Conservation (phyloP, 2,329 filamentous ascomycete species). For the Fonsecaea pedrosoi region DNA sequence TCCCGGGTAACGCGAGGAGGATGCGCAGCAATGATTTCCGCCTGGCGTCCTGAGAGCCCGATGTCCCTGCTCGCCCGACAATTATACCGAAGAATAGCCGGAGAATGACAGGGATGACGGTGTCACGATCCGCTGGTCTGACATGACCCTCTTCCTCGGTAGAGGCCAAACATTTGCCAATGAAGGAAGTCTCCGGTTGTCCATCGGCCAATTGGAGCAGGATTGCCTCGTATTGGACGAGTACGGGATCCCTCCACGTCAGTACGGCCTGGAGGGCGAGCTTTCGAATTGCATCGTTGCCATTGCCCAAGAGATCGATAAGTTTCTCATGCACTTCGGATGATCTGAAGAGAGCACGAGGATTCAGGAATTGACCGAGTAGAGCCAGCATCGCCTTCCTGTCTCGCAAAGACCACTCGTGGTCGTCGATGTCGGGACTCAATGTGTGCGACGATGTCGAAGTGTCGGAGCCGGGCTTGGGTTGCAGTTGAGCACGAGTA, state of each 20-base stretch:
- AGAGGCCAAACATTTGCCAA: slow-evolving; percentile 84
- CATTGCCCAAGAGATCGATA: slow-evolving; percentile 78
- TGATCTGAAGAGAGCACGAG: slow-evolving; percentile 79
- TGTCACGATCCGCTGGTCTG: slow-evolving; percentile 72
- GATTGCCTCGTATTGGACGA: slow-evolving; percentile 82
- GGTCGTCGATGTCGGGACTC: slow-evolving; percentile 39
- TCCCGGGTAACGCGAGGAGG: slow-evolving; percentile 74
- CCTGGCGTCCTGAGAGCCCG: slow-evolving; percentile 80
- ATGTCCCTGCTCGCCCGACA: slow-evolving; percentile 79
- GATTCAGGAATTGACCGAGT: slow-evolving; percentile 85
- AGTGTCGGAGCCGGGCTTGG: slow-evolving; percentile 27
- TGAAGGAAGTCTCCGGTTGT: slow-evolving; percentile 87
- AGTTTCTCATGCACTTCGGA: slow-evolving; percentile 78
- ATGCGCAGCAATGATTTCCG: slow-evolving; percentile 76
- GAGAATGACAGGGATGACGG: slow-evolving; percentile 84
- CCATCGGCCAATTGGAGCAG: slow-evolving; percentile 88
- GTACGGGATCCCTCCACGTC: slow-evolving; percentile 81
- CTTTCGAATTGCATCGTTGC: slow-evolving; percentile 88
- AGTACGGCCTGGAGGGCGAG: slow-evolving; percentile 82
- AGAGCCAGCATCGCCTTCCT: slow-evolving; percentile 82
- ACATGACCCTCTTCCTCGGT: slow-evolving; percentile 70
- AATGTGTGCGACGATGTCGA: slow-evolving; percentile 37
- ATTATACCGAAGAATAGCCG: slow-evolving; percentile 87
- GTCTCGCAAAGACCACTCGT: slow-evolving; percentile 64
- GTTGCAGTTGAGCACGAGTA: slow-evolving; percentile 28